These are phyloP conservation scores for Linnemannia schmuckeri DNA, from an alignment of 192 early-diverging fungal genomes.

Conservation along the genomic window DNA sequence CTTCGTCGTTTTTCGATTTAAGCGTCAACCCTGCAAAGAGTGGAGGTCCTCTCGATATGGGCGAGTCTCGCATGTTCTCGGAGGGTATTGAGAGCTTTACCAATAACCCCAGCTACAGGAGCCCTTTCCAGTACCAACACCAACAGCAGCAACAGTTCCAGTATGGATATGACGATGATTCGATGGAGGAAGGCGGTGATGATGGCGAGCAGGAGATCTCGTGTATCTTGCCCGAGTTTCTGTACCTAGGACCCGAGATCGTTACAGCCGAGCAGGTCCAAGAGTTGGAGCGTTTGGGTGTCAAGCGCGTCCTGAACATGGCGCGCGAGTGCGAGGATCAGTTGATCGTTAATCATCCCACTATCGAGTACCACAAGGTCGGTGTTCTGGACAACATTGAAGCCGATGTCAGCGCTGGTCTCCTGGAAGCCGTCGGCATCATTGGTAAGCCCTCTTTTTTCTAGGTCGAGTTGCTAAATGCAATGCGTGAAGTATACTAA, in stretches of 20 bases:
- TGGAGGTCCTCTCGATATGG: neutral
- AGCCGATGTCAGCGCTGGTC: constrained; percentile 71
- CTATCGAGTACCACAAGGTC: constrained; percentile 63
- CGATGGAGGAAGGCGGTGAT: constrained; percentile 21
- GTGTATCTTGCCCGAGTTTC: constrained; percentile 67
- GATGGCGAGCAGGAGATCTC: constrained; percentile 61
- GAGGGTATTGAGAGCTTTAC: constrained; percentile 37
- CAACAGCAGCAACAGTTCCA: constrained; percentile 17
- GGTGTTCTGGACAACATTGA: constrained; percentile 73
- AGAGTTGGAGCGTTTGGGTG: constrained; percentile 63
- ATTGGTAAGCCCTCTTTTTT: constrained; percentile 67
- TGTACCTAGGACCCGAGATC: constrained; percentile 78
- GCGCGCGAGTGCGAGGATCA: constrained; percentile 78
- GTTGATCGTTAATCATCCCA: constrained; percentile 39
- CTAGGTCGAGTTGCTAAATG: neutral
- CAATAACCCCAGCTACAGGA: constrained; percentile 23
- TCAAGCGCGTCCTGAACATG: constrained; percentile 84
- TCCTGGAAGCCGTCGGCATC: constrained; percentile 73
- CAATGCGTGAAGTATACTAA: neutral
- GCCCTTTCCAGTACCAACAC: neutral
- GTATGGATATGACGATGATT: constrained; percentile 13
- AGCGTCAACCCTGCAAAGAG: neutral
- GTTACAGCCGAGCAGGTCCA: constrained; percentile 68
- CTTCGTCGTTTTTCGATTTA: neutral
- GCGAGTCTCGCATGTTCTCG: constrained; percentile 30